Evolutionary conservation across 257 asterid species (phyloP), one percentile per base, ranked within the genome.

Genomic region (Eucommia ulmoides): DNA sequence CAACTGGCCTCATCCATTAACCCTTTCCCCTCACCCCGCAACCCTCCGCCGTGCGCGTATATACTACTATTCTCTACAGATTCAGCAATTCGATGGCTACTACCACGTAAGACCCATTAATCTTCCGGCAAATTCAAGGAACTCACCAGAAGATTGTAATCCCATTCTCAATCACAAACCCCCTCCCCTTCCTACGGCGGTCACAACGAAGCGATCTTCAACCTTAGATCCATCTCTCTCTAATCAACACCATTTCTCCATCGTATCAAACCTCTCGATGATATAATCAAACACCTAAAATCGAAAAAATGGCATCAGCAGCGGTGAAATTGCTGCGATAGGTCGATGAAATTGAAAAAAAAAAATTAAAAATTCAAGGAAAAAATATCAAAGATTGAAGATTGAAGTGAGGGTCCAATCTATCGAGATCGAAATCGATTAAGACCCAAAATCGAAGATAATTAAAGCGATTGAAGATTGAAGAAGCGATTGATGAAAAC

Each of bases 71-170:
- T 23, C 45, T 25, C 54, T 11, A 59, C 50, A 29, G 33, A 45
- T 42, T 68, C 64, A 73, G 64, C 46, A 55, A 49, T 42, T 52
- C 60, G 54, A 62, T 52, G 53, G 61, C 24, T 44, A 59, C 42
- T 63, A 54, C 24, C 63, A 55, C 42, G 42, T 22, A 33, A 52
- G 77, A 71, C 47, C 68, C 48, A 62, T 60, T 50, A 74, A 70
- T 70, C 93, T 73, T 71, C 93, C 71, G 66, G 93, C 49, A 72
- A 74, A 77, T 63, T 72, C 71, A 50, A 69, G 45, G 77, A 72
- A 72, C 62, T 76, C 46, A 68, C 94, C 95, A 58, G 94, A 88
- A 77, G 93, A 88, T 71, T 88, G 83, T 58, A 84, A 79, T 72
- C 95, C 97, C 95, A 84, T 84, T 87, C 80, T 82, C 94, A 78